Base-by-base conservation (phyloP, 1,284 basidiomycete species). In the Papiliotrema terrestris region DNA sequence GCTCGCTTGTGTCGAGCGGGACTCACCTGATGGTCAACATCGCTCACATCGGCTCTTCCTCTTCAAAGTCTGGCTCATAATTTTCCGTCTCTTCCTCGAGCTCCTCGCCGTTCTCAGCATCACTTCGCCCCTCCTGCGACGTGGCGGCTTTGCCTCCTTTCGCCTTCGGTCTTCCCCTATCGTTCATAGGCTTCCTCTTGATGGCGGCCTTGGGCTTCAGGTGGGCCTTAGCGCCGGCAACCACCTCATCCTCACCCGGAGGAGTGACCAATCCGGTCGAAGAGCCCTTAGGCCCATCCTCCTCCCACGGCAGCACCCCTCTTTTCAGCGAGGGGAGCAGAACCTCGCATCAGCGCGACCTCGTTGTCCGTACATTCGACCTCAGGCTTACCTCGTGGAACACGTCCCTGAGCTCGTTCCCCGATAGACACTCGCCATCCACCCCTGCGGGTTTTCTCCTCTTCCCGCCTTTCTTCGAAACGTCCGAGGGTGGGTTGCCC, bases 361-460 rank as follows among this genome's bases (percentile, higher is more conserved):
- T 8, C 14, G 46, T 8, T 19, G 1, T 20, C 19, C 26, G 0
- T 3, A 15, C 41, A 32, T 3, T 15, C 23, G 29, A 6, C 29
- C 5, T 5, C 5, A 22, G 25, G 59, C 68, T 55, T 32, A 73
- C 71, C 35, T 68, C 53, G 17, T 69, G 61, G 38, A 62, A 73
- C 17, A 69, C 47, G 15, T 67, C 62, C 14, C 61, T 53, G 9
- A 73, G 50, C 37, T 69, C 60, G 2, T 19, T 61, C 1, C 66
- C 71, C 3, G 42, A 62, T 45, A 45, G 43, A 44, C 20, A 26
- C 14, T 44, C 45, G 36, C 23, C 54, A 23, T 45, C 25, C 32
- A 41, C n/a, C 48, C 49, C 39, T 45, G 43, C 49, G 22, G 17
- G 41, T 42, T 58, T 60, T 26, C 36, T 35, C 29, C 38, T 48